phyloP scores from a whole-genome alignment of 2,329 filamentous ascomycete species.

The Blumeria hordei region DNA sequence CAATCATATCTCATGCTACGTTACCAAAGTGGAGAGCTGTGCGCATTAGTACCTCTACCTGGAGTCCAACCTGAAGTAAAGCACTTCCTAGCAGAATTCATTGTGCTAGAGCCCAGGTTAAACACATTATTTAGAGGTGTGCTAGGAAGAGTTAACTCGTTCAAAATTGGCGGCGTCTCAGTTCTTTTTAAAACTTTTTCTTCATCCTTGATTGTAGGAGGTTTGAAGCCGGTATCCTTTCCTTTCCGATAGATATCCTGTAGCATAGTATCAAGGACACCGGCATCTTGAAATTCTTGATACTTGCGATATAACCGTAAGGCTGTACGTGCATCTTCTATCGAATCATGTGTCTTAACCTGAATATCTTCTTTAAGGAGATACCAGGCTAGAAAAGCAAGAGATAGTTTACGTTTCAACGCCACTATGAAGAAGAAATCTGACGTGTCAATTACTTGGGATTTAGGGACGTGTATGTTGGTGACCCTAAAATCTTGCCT shows the following conservation, averaged over 20 bases:
- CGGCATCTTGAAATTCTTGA: constrained; percentile 67
- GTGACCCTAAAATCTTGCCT: constrained; percentile 94
- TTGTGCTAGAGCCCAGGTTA: background rate
- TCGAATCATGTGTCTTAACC: constrained; percentile 74
- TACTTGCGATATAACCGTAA: constrained; percentile 76
- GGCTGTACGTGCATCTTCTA: constrained; percentile 83
- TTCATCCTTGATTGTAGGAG: constrained; percentile 23
- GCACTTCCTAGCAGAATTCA: background rate
- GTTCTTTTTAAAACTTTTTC: constrained; percentile 21
- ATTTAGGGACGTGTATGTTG: constrained; percentile 82
- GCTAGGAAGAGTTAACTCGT: constrained; percentile 18
- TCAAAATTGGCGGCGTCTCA: constrained; percentile 28
- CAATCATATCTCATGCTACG: too few species aligned
- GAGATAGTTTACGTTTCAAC: constrained; percentile 63
- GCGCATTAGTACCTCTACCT: background rate
- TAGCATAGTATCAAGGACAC: constrained; percentile 59
- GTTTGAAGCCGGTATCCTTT: constrained; percentile 31
- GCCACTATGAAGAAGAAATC: constrained; percentile 68
- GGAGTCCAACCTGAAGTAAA: background rate
- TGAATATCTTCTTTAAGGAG: constrained; percentile 89
- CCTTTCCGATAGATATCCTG: constrained; percentile 61
- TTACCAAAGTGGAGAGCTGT: too few species aligned
- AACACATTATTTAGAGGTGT: constrained; percentile 21
- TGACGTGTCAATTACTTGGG: constrained; percentile 84
- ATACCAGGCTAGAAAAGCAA: constrained; percentile 79